Evolutionary conservation across 306 rosid species (phyloP), one percentile per base, ranked within the genome.

Genomic region (Ceratonia siliqua): DNA sequence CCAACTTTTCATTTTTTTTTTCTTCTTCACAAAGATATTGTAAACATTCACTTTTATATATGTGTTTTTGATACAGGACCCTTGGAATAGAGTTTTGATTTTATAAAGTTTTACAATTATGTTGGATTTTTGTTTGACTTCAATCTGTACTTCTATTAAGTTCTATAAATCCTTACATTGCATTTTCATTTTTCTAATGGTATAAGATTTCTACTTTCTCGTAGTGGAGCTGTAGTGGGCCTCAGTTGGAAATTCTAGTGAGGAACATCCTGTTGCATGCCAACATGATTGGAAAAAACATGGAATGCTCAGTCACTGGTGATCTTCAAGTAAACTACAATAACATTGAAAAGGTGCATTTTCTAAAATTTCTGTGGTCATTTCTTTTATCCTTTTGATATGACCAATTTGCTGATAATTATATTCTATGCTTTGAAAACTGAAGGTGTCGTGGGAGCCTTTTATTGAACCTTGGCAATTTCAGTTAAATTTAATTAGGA

Each of bases 381-480:
- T 11, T 54, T 59, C 2, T 22, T 52, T 32, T 28, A 39, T 35
- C 55, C 14, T 3, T 48, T 15, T 69, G 25, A 32, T 30, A 38
- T 64, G 24, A 55, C 72, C 49, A 45, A 53, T 64, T 74, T 79
- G 70, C 83, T 63, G 54, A 79, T 82, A 21, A 57, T 78, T 50
- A 33, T 54, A 42, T 68, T 52, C 15, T 72, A 20, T 78, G 56
- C 65, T 77, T 17, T 30, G 56, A 67, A 85, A 70, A 49, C 74
- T 83, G 81, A 69, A 94, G 98, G 98, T 90, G 58, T 80, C 82
- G 36, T 94, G 97, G 98, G 98, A 94, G 85, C 94, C 97, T 43
- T 91, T 91, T 79, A 65, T 94, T 24, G 98, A 91, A 83, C 95
- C 98, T 83, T 94, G 98, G 98, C 82, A 85, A 78, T 89, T 91